Percentiles rank a stretch among this genome's conserved stretches.
phyloP scores from a whole-genome alignment of 257 asterid species.

The Haberlea rhodopensis region DNA sequence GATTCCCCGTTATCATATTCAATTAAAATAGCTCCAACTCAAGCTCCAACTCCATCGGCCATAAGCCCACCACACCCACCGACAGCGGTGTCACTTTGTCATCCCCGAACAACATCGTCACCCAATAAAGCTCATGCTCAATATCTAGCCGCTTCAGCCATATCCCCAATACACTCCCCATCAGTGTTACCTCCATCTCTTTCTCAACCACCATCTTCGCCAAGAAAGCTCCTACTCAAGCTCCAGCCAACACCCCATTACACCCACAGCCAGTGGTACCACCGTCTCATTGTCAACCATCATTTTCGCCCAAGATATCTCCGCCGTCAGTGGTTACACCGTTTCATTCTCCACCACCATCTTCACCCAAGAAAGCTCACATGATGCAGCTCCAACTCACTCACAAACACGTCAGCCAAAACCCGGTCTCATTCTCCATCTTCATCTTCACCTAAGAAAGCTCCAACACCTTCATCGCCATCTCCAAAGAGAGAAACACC shows the following conservation, averaged over 20 bases:
- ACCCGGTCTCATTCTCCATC: not conserved
- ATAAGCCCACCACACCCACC: not conserved
- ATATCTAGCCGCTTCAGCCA: not conserved
- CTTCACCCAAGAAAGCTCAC: not conserved
- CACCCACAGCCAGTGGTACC: not conserved
- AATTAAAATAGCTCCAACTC: too few species aligned
- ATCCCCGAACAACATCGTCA: not conserved
- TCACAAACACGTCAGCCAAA: too few species aligned
- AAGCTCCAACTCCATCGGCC: not conserved
- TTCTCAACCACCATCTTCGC: not conserved
- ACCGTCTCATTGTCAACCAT: not conserved
- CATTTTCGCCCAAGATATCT: too few species aligned
- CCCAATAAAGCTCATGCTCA: not conserved
- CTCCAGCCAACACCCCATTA: not conserved
- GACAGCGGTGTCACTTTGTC: not conserved
- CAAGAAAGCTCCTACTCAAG: not conserved
- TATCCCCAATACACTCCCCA: not conserved
- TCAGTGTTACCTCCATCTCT: not conserved
- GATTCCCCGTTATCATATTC: not conserved
- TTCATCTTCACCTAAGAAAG: not conserved
- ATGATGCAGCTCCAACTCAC: not conserved
- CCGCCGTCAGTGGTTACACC: not conserved
- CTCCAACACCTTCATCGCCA: not conserved
- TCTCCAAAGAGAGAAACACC: not conserved
- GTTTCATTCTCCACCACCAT: not conserved